Percentiles rank a stretch among this genome's conserved stretches.
phyloP scores from a whole-genome alignment of 2,329 filamentous ascomycete genomes.

The Dendrostoma leiphaemia region DNA sequence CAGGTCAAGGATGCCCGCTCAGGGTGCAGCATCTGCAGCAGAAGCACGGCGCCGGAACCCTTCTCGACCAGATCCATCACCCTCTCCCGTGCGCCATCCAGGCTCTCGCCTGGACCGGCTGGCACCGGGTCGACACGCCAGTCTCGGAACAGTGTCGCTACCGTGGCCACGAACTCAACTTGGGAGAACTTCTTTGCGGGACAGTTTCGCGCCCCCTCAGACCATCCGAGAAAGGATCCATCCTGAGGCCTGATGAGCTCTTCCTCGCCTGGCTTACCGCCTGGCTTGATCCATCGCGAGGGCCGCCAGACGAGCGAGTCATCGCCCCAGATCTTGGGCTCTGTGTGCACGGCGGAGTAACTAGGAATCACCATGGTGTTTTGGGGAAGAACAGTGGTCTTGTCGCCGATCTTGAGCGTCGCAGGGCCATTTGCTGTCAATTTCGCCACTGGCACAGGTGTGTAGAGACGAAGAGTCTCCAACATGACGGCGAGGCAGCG shows the following conservation, averaged over 20 bases:
- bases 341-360: conserved; percentile 23
- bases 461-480: conserved; percentile 42
- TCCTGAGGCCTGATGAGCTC: conserved; percentile 16
- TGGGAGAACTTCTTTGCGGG: conserved; percentile 31
- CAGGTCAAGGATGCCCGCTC: not conserved
- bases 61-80: conserved; percentile 22
- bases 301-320: conserved; percentile 26
- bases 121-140: conserved; percentile 23
- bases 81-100: conserved; percentile 17
- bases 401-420: conserved; percentile 14
- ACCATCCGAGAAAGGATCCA: conserved; percentile 27
- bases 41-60: conserved; percentile 22
- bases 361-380: conserved; percentile 22
- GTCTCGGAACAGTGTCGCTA: conserved; percentile 26
- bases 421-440: not conserved
- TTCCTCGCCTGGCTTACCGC: not conserved
- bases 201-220: conserved; percentile 29
- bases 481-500: conserved; percentile 38
- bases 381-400: conserved; percentile 21
- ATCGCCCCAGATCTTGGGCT: conserved; percentile 25
- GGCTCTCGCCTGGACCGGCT: conserved; percentile 21
- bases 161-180: conserved; percentile 30
- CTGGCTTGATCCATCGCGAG: conserved; percentile 23
- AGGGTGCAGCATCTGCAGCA: conserved; percentile 22
- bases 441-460: conserved; percentile 24